Conservation (phyloP, 768 basidiomycete species). For the Amanita pallidorosea region DNA sequence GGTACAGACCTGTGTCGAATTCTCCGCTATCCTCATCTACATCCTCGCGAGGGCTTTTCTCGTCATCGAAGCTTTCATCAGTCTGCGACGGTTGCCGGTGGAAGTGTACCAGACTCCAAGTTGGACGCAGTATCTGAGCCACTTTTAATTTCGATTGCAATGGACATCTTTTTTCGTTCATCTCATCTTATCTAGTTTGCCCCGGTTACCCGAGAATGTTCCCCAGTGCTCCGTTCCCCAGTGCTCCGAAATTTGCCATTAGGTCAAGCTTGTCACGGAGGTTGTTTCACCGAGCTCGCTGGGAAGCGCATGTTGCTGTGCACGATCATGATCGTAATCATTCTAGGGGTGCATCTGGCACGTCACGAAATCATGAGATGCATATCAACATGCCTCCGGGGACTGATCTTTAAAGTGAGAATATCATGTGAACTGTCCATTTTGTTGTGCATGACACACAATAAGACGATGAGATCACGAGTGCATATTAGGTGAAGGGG, state of each 20-base stretch:
- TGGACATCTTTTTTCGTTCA: background rate
- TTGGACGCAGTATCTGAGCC: background rate
- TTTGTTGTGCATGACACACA: background rate
- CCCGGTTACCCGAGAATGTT: background rate
- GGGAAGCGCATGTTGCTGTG: background rate
- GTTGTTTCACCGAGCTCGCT: background rate
- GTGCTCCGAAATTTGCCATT: no score
- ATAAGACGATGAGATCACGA: background rate
- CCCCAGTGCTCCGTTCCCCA: background rate
- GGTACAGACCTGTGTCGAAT: background rate
- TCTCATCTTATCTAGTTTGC: background rate
- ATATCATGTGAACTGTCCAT: background rate
- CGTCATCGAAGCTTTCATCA: background rate
- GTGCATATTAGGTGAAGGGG: background rate
- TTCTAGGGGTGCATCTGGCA: background rate
- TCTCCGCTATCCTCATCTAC: background rate
- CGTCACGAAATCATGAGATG: background rate
- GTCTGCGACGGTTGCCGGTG: background rate
- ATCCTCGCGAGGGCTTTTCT: background rate
- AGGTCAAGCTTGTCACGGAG: background rate
- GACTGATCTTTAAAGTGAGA: background rate
- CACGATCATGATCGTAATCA: background rate
- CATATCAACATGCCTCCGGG: background rate
- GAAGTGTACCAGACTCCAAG: background rate
- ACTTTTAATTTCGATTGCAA: background rate